A percentile compares a stretch with the other conserved stretches of the same genome.
Conservation (phyloP, 345 rosid genomes). For the Schrenkiella parvula region DNA sequence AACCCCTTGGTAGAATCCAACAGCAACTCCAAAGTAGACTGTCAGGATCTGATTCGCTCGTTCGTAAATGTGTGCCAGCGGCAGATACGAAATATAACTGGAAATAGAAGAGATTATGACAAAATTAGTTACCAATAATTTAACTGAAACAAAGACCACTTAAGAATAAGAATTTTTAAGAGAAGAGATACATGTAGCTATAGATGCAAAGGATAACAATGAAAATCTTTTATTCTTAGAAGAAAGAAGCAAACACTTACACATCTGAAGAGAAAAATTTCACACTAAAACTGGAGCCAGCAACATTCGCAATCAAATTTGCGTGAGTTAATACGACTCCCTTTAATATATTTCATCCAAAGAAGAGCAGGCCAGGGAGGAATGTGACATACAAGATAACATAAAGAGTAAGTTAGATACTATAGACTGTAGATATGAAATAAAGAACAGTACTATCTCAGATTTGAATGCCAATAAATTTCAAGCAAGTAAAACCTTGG, state of each 20-base stretch:
- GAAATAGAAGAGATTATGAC: constrained; percentile 21
- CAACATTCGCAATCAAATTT: constrained; percentile 80
- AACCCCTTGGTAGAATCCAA: constrained; percentile 99
- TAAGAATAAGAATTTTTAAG: not conserved
- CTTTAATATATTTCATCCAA: constrained; percentile 38
- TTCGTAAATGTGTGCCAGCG: constrained; percentile 95
- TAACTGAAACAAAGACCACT: constrained; percentile 1
- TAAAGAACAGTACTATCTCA: not conserved
- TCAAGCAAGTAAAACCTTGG: constrained; percentile 58
- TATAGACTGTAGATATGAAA: not conserved
- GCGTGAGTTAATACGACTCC: constrained; percentile 88
- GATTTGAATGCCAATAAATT: constrained; percentile 2
- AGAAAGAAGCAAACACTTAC: constrained; percentile 46
- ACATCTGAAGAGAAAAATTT: constrained; percentile 74
- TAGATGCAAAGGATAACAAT: not conserved
- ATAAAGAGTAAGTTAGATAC: constrained; percentile 23
- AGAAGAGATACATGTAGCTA: not conserved
- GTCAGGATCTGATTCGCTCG: constrained; percentile 61
- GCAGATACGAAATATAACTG: constrained; percentile 96
- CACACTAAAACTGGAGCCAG: constrained; percentile 49
- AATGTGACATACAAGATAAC: constrained; percentile 8
- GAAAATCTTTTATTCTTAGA: not conserved
- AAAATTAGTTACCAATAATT: constrained; percentile 9
- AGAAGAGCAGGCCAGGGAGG: constrained; percentile 18
- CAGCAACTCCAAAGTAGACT: constrained; percentile 71